Evolutionary conservation across 2,329 filamentous ascomycete genomes (phyloP).

Genomic region (Microsporum canis): DNA sequence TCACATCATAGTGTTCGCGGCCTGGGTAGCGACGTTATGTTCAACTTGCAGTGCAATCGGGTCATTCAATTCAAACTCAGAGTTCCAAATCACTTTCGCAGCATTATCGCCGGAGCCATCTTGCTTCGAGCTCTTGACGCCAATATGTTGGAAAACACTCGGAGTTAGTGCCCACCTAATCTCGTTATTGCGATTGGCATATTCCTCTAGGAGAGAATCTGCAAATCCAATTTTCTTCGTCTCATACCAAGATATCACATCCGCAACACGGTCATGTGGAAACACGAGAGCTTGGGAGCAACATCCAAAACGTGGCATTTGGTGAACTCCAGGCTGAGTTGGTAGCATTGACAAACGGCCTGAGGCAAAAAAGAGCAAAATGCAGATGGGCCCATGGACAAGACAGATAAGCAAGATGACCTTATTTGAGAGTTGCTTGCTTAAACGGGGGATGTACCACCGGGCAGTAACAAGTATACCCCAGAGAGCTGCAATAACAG

Average conservation of each 20-base stretch:
- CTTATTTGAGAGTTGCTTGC: conserved; percentile 1
- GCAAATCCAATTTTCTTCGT: conserved; percentile 8
- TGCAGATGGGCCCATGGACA: conserved; percentile 5
- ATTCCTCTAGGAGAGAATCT: conserved; percentile 8
- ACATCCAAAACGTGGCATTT: conserved; percentile 11
- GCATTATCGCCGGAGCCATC: not conserved
- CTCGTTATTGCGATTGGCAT: conserved; percentile 7
- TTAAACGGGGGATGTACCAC: conserved; percentile 1
- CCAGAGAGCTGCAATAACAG: not conserved
- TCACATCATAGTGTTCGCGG: not conserved
- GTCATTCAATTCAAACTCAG: conserved; percentile 9
- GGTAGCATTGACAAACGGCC: conserved; percentile 8
- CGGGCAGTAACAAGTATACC: conserved; percentile 3
- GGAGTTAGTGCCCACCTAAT: conserved; percentile 11
- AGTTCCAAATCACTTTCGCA: conserved; percentile 9
- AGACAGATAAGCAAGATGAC: conserved; percentile 4
- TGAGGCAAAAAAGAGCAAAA: conserved; percentile 5
- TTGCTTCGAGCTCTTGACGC: conserved; percentile 7
- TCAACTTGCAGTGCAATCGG: conserved; percentile 7
- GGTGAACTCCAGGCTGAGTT: conserved; percentile 4
- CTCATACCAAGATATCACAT: conserved; percentile 8
- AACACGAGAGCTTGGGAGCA: conserved; percentile 10
- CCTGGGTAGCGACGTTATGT: conserved; percentile 1
- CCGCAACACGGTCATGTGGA: conserved; percentile 6
- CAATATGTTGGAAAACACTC: conserved; percentile 9